Percentiles rank a stretch among this genome's conserved stretches.
These are phyloP conservation scores for Leccinum uliginosum DNA, from an alignment of 768 basidiomycete genomes.

Conservation along the genomic window DNA sequence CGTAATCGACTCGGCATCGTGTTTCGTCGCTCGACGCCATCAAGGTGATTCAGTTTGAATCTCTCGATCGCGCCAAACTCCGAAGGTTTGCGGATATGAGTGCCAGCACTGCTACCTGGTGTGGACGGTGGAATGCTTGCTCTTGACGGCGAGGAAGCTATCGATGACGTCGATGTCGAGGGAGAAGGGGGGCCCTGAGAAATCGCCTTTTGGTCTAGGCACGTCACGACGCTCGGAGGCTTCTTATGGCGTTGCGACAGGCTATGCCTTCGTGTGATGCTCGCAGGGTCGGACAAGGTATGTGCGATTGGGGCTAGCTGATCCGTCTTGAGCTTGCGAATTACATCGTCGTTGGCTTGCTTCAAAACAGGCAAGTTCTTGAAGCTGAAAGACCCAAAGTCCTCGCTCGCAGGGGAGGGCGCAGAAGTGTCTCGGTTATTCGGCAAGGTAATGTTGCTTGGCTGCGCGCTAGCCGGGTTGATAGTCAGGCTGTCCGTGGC, in stretches of 20 bases:
- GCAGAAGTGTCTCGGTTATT: slow-evolving; percentile 39
- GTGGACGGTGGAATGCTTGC: slow-evolving; percentile 68
- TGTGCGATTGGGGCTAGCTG: slow-evolving; percentile 77
- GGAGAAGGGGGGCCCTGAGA: slow-evolving; percentile 86
- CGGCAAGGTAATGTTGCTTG: slow-evolving; percentile 20
- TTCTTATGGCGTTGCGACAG: slow-evolving; percentile 79
- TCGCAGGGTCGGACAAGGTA: slow-evolving; percentile 60
- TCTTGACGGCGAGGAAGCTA: slow-evolving; percentile 85
- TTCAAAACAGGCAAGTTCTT: slow-evolving; percentile 95
- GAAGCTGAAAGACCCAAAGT: slow-evolving; percentile 97
- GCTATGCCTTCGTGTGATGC: slow-evolving; percentile 64
- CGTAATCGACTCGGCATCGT: slow-evolving; percentile 86
- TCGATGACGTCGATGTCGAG: slow-evolving; percentile 86
- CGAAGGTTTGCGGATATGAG: slow-evolving; percentile 80
- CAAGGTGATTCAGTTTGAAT: slow-evolving; percentile 80
- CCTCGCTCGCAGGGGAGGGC: slow-evolving; percentile 66
- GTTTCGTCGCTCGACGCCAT: slow-evolving; percentile 70
- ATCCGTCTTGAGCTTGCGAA: slow-evolving; percentile 91
- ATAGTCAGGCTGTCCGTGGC: slow-evolving; percentile 39
- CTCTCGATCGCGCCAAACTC: slow-evolving; percentile 86
- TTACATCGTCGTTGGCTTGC: slow-evolving; percentile 97
- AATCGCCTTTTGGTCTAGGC: slow-evolving; percentile 55
- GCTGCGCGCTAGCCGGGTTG: slow-evolving; percentile 16
- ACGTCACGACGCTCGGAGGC: slow-evolving; percentile 73
- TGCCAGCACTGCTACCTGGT: slow-evolving; percentile 52